These are phyloP conservation scores for Vanderwaltozyma tropicalis DNA, from an alignment of 805 yeast species.

Conservation along the genomic window DNA sequence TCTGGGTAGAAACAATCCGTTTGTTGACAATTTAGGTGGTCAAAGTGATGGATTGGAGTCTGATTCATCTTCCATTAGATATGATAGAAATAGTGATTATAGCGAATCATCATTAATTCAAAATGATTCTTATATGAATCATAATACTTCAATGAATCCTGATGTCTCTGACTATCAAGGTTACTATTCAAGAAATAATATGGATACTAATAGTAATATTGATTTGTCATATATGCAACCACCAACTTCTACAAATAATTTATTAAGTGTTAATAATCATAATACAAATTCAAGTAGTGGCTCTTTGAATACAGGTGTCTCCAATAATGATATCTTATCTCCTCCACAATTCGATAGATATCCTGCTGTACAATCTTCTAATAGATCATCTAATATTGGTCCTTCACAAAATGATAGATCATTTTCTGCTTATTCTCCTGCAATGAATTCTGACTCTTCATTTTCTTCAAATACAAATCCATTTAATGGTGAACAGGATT, in stretches of 20 bases:
- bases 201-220: constrained; percentile 1
- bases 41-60: too few species aligned
- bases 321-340: constrained; percentile 17
- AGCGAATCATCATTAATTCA: constrained; percentile 19
- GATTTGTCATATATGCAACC: not conserved
- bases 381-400: not conserved
- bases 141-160: constrained; percentile 2
- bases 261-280: too few species aligned
- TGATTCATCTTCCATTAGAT: too few species aligned
- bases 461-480: constrained; percentile 23
- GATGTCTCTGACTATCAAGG: constrained; percentile 24
- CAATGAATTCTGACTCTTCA: not conserved
- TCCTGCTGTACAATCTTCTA: constrained; percentile 39
- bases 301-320: constrained; percentile 1
- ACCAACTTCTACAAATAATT: constrained; percentile 1
- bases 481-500: constrained; percentile 53
- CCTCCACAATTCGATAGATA: constrained; percentile 60
- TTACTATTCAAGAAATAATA: constrained; percentile 20
- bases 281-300: too few species aligned
- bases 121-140: not conserved
- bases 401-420: not conserved
- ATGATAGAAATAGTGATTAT: too few species aligned
- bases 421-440: too few species aligned
- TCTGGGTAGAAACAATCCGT: too few species aligned
- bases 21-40: too few species aligned